Base-by-base conservation (phyloP, 2,329 filamentous ascomycete genomes). In the Fusarium sp. region DNA sequence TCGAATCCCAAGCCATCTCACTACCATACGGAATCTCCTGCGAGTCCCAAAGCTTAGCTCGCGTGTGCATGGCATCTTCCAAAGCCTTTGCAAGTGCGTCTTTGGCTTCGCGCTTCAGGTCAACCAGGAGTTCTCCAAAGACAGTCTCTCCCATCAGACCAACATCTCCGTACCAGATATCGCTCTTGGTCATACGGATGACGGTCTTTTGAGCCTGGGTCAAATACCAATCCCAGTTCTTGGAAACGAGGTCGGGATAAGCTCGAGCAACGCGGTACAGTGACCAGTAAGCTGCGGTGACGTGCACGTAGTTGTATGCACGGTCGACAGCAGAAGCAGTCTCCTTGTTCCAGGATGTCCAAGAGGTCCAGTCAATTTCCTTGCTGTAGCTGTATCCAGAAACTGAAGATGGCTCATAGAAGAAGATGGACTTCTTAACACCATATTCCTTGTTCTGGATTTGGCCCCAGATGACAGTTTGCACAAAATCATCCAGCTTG, bases 1-100 rank as follows among this genome's bases (percentile, higher is more conserved):
- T 91, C 0, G 87, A 90, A 66, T 91, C 90, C 90, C 90, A 91
- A 0, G 89, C 86, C 87, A 90, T 89, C 77, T 91, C 90, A 60
- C 87, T 90, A 0, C 89, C 89, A 69, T 86, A 91, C 0, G 90
- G 90, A 6, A 88, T 86, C 9, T 84, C 82, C 61, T 87, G 80
- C 0, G 80, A 81, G n/a, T 87, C 79, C 89, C 90, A 91, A 1
- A 80, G 75, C 4, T 82, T 70, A 1, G 88, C 87, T 1, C 89
- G 84, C 4, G 78, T 79, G 15, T 82, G 83, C 89, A 91, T 90
- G 0, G 81, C 79, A 1, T 77, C 74, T 54, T 86, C 84, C 4
- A 90, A 72, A 0, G 79, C 79, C 3, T 76, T 76, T 0, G 84
- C 86, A 63, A 87, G 79, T 0, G 77, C 70, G 0, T 77, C 82